These are phyloP conservation scores for Micractinium sp. DNA, from an alignment of 139 green algal genomes.

Conservation along the genomic window DNA sequence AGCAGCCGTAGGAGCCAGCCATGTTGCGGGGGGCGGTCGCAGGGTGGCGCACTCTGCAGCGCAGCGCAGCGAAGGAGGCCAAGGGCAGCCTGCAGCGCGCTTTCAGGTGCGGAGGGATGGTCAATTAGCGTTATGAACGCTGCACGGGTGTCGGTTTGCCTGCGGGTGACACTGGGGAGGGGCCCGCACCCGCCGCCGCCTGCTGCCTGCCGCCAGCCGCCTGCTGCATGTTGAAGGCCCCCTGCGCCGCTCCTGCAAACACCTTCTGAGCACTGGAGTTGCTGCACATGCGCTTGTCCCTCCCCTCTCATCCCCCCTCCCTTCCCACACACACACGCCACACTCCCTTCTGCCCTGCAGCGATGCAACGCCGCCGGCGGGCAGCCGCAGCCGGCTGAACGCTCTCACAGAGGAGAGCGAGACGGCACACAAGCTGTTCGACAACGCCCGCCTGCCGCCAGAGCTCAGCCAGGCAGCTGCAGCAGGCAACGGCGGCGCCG, in stretches of 20 bases:
- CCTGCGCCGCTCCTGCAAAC: neutral
- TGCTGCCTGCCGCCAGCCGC: neutral
- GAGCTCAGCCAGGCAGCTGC: constrained; percentile 5
- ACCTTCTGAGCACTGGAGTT: neutral
- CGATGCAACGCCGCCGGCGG: constrained; percentile 23
- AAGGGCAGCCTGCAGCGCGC: neutral
- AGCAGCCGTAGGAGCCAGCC: neutral
- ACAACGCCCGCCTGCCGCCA: constrained; percentile 47
- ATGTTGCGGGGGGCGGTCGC: constrained; percentile 14
- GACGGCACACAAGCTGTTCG: constrained; percentile 48
- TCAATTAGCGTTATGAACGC: too few relatives aligned
- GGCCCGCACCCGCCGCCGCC: neutral
- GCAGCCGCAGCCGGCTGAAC: constrained; percentile 15
- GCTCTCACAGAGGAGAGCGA: constrained; percentile 25
- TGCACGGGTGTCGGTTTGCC: neutral
- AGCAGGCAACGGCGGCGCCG: neutral
- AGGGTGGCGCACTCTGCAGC: constrained; percentile 25
- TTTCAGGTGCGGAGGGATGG: neutral
- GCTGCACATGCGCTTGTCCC: neutral
- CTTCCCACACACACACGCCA: neutral
- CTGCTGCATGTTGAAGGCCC: neutral
- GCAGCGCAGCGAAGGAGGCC: neutral
- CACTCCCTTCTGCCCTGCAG: constrained; percentile 7
- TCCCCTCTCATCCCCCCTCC: neutral
- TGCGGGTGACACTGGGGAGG: neutral